Conservation (phyloP, 192 early-diverging fungal species). For the Mortierella alpina region DNA sequence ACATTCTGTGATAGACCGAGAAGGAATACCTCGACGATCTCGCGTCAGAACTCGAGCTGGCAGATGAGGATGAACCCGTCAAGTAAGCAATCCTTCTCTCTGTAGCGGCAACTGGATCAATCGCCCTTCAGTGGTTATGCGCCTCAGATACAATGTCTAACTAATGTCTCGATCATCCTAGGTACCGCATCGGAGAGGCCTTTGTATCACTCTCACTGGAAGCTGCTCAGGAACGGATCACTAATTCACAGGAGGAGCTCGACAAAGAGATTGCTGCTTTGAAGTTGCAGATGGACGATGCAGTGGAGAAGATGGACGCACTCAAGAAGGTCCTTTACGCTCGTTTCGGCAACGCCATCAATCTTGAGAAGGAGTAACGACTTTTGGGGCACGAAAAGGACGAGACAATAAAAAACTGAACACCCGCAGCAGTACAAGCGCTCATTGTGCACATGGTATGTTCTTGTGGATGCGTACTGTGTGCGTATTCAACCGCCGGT, state of each 20-base stretch:
- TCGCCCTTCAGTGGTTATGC: neutral
- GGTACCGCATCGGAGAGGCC: conserved; percentile 89
- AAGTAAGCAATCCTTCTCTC: conserved; percentile 55
- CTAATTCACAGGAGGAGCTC: conserved; percentile 70
- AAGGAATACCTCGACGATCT: conserved; percentile 96
- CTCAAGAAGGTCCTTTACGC: conserved; percentile 90
- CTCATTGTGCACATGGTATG: too few relatives aligned
- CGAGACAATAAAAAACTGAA: neutral
- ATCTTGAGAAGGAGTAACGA: conserved; percentile 86
- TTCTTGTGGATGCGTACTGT: too few relatives aligned
- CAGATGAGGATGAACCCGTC: conserved; percentile 90
- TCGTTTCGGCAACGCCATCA: conserved; percentile 96
- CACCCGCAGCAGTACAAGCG: too few relatives aligned
- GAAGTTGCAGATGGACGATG: conserved; percentile 70
- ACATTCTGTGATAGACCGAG: conserved; percentile 66
- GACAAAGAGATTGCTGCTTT: conserved; percentile 70
- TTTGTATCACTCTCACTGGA: conserved; percentile 84
- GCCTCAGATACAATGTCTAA: neutral
- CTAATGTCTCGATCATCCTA: conserved; percentile 7
- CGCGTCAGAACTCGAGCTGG: conserved; percentile 89
- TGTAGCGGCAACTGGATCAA: neutral
- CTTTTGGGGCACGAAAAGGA: neutral
- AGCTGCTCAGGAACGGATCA: conserved; percentile 77
- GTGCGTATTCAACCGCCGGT: too few relatives aligned
- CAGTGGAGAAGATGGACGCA: conserved; percentile 80